Base-by-base conservation (phyloP, 257 asterid species). In the Gentiana straminea region DNA sequence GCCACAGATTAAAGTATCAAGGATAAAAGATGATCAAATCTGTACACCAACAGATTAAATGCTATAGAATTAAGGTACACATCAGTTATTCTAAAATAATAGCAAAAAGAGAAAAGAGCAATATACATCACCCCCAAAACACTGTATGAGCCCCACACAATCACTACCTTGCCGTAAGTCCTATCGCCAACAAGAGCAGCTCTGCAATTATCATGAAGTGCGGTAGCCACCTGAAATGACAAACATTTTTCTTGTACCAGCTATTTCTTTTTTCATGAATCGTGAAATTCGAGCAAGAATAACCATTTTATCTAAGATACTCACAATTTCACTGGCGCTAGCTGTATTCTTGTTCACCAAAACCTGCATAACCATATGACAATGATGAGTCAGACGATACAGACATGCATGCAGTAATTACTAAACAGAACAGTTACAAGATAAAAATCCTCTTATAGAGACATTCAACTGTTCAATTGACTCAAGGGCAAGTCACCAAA, bases 301-400 rank as follows among this genome's bases (percentile, higher is more conserved):
- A 51, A n/a, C 55, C 24, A 43, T 38, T 10, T 70, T 51, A 54
- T 60, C 52, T 66, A 63, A 72, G 67, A 46, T 63, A 64, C 98
- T 91, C 75, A 92, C 98, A 65, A 92, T 92, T 88, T 92, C 98
- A 71, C 98, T 92, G 37, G 98, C 98, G 70, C 98, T 92, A 10
- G 98, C 98, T 52, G 98, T 87, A 71, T 80, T 92, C 68, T 68
- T 83, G 67, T 92, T 92, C 80, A 92, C 98, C 86, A 92, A 71
- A 64, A 91, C 93, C 98, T 91, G 95, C 84, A 86, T 52, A 8
- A 50, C 53, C 35, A 65, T n/a, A 56, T 35, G 33, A 55, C 8
- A 50, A 49, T 43, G 62, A 57, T 49, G 11, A 57, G 51, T 7
- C 58, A 37, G 10, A 2, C 33, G 8, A 54, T n/a, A 52, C 49